These are phyloP conservation scores for Cyclotella kingstonii DNA, from an alignment of 108 stramenopile species.

Conservation along the genomic window DNA sequence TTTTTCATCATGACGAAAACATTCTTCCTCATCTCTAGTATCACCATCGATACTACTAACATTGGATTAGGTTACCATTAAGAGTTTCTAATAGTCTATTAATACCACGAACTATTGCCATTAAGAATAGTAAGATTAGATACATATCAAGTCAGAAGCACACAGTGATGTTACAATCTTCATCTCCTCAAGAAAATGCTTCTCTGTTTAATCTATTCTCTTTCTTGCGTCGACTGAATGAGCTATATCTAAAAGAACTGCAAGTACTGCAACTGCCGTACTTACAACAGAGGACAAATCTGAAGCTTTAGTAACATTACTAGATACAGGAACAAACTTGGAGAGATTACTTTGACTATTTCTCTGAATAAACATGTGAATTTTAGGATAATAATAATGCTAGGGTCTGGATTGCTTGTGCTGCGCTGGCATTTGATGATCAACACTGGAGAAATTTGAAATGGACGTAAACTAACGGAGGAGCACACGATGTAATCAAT, in stretches of 20 bases:
- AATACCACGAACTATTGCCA: too few species aligned
- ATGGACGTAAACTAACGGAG: neutral
- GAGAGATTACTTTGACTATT: constrained; percentile 17
- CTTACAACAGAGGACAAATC: constrained; percentile 25
- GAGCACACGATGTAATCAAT: constrained; percentile 29
- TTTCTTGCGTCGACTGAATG: constrained; percentile 13
- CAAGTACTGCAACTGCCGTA: constrained; percentile 32
- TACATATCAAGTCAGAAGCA: too few species aligned
- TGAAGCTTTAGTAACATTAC: constrained; percentile 12
- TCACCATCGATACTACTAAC: too few species aligned
- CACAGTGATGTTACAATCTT: constrained; percentile 24
- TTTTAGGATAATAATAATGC: constrained; percentile 6
- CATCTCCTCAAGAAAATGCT: constrained; percentile 12
- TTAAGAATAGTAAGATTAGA: too few species aligned
- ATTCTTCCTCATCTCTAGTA: too few species aligned
- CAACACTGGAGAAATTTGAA: neutral
- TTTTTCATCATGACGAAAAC: too few species aligned
- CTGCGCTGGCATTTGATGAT: neutral
- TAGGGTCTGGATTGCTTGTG: neutral
- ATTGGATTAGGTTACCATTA: too few species aligned
- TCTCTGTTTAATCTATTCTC: neutral
- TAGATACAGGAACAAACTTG: constrained; percentile 27
- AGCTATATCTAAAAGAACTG: constrained; percentile 35
- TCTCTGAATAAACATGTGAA: constrained; percentile 24
- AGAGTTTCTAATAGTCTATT: too few species aligned